Base-by-base conservation (phyloP, 106 monocot species). In the Dactylorhiza incarnata region DNA sequence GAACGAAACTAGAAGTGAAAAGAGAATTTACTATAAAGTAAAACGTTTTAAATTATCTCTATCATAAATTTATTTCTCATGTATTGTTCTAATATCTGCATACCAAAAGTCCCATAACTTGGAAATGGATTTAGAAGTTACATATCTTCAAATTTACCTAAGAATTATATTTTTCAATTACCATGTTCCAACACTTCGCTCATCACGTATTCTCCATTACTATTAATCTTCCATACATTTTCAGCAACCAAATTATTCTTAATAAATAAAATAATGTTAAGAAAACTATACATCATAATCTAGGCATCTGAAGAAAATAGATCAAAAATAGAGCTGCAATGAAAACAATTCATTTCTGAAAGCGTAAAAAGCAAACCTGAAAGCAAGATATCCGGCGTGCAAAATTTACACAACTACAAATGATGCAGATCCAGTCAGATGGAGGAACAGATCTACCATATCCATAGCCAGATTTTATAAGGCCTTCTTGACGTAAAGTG, bases 321-420 rank as follows among this genome's bases (percentile, higher is more conserved):
- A 58, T 58, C 19, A 22, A 58, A 37, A 66, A 66, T 12, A 19
- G 53, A 55, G 52, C 48, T 22, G 10, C 3, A 29, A 43, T 53
- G 8, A 3, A 71, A 50, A 58, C 4, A 44, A 29, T 0, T 4
- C 45, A 47, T 10, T 20, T 20, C 15, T 26, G 62, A 73, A 69
- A 80, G 47, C 6, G 43, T 23, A 9, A 73, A 71, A 72, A 11
- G 67, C 77, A 80, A 69, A 97, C 97, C 93, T 97, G 97, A 75
- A 97, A 97, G 79, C 97, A 97, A 14, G 87, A 94, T 24, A 77
- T 93, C 19, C 97, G 78, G n/a, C 97, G 94, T 55, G 97, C 97
- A 86, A 97, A 97, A 86, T 97, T 97, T 81, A 94, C 73, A 80
- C 97, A 97, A 15, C 93, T 91, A 89, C 96, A 97, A 45, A 97